Percentiles rank a stretch among this genome's conserved stretches.
Evolutionary conservation across 148 eudicot genomes (phyloP).

Genomic region (Simmondsia chinensis): DNA sequence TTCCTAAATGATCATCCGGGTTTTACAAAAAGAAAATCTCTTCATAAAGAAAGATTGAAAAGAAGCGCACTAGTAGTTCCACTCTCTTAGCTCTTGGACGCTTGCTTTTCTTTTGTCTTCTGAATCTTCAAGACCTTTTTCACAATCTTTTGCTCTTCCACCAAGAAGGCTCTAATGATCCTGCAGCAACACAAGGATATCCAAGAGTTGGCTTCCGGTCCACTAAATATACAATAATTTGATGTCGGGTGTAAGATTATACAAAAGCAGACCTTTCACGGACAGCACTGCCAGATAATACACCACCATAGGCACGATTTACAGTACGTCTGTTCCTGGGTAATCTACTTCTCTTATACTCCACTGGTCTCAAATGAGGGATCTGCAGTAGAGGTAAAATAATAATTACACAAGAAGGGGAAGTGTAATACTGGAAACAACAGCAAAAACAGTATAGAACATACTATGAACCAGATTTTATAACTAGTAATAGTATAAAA

Average conservation of each 20-base stretch:
- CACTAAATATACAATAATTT: neutral
- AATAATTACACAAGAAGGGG: too few species aligned
- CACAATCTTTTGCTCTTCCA: constrained; percentile 54
- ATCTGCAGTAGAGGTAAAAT: constrained; percentile 17
- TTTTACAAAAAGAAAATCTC: constrained; percentile 12
- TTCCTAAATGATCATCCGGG: constrained; percentile 9
- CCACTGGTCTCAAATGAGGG: constrained; percentile 54
- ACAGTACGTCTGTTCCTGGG: constrained; percentile 53
- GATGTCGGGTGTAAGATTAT: neutral
- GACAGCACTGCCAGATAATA: constrained; percentile 49
- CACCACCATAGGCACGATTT: constrained; percentile 57
- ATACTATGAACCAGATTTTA: too few species aligned
- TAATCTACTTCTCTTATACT: constrained; percentile 46
- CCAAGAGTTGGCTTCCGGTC: neutral
- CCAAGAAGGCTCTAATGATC: constrained; percentile 44
- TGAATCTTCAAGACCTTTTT: constrained; percentile 54
- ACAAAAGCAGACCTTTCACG: constrained; percentile 36
- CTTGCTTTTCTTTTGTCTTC: constrained; percentile 44
- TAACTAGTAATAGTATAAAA: too few species aligned
- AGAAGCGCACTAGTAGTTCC: neutral
- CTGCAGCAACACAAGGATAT: constrained; percentile 7
- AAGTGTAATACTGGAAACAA: too few species aligned
- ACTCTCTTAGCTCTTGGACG: constrained; percentile 22
- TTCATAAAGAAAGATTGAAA: neutral
- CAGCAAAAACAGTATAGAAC: too few species aligned